Percentiles rank a stretch among this genome's conserved stretches.
phyloP scores from a whole-genome alignment of 306 rosid species.

The Begonia fuchsioides region DNA sequence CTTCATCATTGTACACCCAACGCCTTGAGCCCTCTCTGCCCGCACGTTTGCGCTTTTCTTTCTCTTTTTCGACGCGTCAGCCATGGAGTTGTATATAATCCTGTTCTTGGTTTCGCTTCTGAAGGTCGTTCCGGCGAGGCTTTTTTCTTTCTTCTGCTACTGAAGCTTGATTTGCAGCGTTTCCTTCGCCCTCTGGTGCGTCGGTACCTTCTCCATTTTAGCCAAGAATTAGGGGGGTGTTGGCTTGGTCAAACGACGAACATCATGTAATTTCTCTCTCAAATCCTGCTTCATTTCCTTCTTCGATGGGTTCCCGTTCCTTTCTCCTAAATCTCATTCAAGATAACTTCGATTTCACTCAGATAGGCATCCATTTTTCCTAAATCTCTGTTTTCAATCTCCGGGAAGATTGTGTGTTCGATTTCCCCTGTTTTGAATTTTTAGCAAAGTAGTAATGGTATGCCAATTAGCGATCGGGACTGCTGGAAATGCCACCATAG shows the following conservation, averaged over 20 bases:
- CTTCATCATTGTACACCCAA: too few relatives aligned
- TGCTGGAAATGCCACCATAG: conserved; percentile 68
- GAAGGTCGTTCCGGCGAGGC: neutral
- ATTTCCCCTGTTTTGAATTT: conserved; percentile 25
- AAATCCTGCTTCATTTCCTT: conserved; percentile 3
- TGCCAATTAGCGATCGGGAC: conserved; percentile 96
- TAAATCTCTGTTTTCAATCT: conserved; percentile 9
- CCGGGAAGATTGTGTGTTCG: conserved; percentile 22
- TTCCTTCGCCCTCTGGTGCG: neutral
- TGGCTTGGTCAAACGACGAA: neutral
- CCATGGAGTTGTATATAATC: too few relatives aligned
- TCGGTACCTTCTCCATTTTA: too few relatives aligned
- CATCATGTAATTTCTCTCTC: conserved; percentile 15
- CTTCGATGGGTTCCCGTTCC: conserved; percentile 78
- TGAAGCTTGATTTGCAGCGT: neutral
- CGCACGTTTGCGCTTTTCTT: too few relatives aligned
- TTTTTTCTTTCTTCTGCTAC: too few relatives aligned
- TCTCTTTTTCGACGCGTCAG: too few relatives aligned
- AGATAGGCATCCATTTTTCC: neutral
- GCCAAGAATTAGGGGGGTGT: neutral
- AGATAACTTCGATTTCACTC: neutral
- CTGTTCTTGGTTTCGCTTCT: too few relatives aligned
- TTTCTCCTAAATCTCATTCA: conserved; percentile 74
- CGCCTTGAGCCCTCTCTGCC: too few relatives aligned
- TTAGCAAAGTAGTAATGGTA: conserved; percentile 81